Conservation (phyloP, 1,284 basidiomycete genomes). For the Ganoderma multipileum region DNA sequence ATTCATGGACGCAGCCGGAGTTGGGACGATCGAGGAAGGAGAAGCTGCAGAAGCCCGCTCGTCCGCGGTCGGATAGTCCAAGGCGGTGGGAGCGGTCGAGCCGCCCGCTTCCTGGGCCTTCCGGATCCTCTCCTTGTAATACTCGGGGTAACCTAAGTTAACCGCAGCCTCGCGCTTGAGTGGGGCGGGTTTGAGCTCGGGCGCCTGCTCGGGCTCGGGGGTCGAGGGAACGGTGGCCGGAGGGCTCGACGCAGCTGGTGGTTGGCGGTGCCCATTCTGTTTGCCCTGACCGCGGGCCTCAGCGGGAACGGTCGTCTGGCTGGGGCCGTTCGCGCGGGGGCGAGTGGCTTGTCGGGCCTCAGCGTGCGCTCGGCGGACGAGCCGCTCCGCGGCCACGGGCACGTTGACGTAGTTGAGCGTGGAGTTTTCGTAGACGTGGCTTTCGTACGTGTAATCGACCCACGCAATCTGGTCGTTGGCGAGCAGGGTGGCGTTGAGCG, state of each 20-base stretch:
- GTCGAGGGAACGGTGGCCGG: background rate
- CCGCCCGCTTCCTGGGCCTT: background rate
- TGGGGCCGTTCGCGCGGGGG: background rate
- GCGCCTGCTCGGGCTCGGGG: background rate
- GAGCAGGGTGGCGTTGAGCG: background rate
- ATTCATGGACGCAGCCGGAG: background rate
- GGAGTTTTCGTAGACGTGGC: background rate
- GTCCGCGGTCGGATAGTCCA: background rate
- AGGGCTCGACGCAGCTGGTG: constrained; percentile 11
- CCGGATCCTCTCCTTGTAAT: background rate
- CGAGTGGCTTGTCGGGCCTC: background rate
- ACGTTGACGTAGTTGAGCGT: background rate
- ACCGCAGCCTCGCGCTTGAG: constrained; percentile 15
- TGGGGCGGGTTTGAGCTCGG: background rate
- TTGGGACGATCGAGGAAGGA: background rate
- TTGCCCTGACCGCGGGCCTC: background rate
- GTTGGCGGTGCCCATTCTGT: background rate
- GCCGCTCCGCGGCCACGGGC: background rate
- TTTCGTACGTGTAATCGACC: background rate
- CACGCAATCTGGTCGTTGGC: background rate
- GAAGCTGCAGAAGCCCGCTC: background rate
- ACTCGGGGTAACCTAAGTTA: constrained; percentile 16
- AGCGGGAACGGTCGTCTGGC: background rate
- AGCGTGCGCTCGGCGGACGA: background rate
- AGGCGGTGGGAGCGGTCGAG: background rate